Evolutionary conservation across 1,284 basidiomycete genomes (phyloP).

Genomic region (Moesziomyces globuligerus): DNA sequence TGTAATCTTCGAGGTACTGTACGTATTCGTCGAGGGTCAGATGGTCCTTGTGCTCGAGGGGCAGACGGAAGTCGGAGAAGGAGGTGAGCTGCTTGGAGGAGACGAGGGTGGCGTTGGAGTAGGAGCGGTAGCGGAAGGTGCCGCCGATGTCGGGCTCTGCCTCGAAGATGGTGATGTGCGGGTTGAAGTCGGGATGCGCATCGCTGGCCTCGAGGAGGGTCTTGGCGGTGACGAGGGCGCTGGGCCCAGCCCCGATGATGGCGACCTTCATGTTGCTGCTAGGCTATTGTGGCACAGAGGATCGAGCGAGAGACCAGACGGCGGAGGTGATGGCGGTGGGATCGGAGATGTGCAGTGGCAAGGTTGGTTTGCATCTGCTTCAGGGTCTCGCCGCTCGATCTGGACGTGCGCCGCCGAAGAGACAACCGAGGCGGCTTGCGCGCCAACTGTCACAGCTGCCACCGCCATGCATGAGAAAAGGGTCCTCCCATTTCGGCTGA

Average conservation of each 20-base stretch:
- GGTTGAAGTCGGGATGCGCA: constrained; percentile 68
- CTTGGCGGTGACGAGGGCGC: constrained; percentile 75
- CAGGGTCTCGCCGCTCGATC: too few relatives aligned
- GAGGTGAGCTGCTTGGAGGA: constrained; percentile 75
- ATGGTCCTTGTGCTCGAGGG: constrained; percentile 73
- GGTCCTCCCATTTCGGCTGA: too few relatives aligned
- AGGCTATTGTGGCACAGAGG: not conserved
- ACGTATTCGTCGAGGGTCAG: constrained; percentile 74
- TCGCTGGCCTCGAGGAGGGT: constrained; percentile 67
- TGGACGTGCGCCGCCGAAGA: too few relatives aligned
- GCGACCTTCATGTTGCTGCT: constrained; percentile 53
- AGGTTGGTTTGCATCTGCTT: too few relatives aligned
- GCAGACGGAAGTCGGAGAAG: constrained; percentile 75
- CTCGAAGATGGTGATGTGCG: constrained; percentile 70
- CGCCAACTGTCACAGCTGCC: too few relatives aligned
- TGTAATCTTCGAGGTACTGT: constrained; percentile 73
- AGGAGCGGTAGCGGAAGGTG: constrained; percentile 70
- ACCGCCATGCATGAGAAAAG: too few relatives aligned
- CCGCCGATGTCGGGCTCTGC: constrained; percentile 75
- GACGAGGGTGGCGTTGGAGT: constrained; percentile 73
- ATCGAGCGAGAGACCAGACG: not conserved
- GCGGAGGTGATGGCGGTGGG: not conserved
- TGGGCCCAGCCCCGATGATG: constrained; percentile 70
- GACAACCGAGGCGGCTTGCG: too few relatives aligned
- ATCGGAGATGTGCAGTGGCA: too few relatives aligned